phyloP scores from a whole-genome alignment of 108 stramenopile genomes.

The Aurantiochytrium sp. region DNA sequence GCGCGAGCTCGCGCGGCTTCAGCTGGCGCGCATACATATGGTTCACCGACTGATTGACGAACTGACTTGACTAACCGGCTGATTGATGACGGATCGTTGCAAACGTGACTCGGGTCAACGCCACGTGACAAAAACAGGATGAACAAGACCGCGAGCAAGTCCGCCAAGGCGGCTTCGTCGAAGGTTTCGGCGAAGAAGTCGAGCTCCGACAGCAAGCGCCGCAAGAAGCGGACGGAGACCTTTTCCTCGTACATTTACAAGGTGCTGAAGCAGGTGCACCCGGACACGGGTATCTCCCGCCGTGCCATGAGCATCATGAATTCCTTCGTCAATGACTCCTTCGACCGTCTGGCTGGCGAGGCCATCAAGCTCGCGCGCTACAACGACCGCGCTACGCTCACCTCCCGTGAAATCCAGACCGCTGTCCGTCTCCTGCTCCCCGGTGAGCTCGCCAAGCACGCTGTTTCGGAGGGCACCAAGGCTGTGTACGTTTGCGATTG shows the following conservation, averaged over 20 bases:
- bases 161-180: slow-evolving; percentile 5
- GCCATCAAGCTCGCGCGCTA: slow-evolving; percentile 26
- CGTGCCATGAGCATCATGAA: slow-evolving; percentile 36
- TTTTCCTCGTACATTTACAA: slow-evolving; percentile 85
- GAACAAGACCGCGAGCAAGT: slow-evolving; percentile 12
- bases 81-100: too few species aligned
- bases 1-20: too few species aligned
- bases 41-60: too few species aligned
- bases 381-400: slow-evolving; percentile 20
- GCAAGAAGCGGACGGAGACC: slow-evolving; percentile 72
- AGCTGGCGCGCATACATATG: too few species aligned
- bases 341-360: slow-evolving; percentile 26
- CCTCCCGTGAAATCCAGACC: slow-evolving; percentile 27
- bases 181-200: slow-evolving; percentile 26
- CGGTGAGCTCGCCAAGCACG: slow-evolving; percentile 37
- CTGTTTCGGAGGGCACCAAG: slow-evolving; percentile 30
- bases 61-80: too few species aligned
- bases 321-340: slow-evolving; percentile 34
- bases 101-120: too few species aligned
- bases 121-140: neutral
- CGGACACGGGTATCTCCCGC: slow-evolving; percentile 33
- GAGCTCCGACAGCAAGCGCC: neutral
- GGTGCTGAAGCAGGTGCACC: slow-evolving; percentile 68
- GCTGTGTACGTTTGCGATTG: slow-evolving; percentile 1
- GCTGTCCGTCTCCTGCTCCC: slow-evolving; percentile 24